A percentile compares a stretch with the other conserved stretches of the same genome.
Evolutionary conservation across 768 basidiomycete genomes (phyloP).

Genomic region (Suillus luteus): DNA sequence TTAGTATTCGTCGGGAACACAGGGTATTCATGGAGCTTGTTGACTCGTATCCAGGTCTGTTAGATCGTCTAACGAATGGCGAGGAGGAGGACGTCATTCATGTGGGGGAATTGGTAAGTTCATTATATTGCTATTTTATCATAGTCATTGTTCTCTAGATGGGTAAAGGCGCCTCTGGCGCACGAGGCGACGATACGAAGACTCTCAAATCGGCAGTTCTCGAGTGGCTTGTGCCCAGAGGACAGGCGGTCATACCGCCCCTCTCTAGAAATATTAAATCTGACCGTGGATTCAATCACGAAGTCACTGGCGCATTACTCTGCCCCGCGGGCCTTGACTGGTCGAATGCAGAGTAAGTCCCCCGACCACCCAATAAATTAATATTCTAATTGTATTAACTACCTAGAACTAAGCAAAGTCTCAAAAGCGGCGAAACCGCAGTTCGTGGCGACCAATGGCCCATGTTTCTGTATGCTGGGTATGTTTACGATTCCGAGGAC

Average conservation of each 20-base stretch:
- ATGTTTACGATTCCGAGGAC: background rate
- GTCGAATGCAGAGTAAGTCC: background rate
- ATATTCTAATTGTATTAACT: background rate
- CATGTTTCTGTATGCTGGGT: background rate
- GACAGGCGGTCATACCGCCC: background rate
- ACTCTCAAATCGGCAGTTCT: background rate
- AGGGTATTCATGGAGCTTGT: too few relatives aligned
- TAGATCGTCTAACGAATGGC: background rate
- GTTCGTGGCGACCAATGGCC: background rate
- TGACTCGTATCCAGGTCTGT: too few relatives aligned
- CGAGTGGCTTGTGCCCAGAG: background rate
- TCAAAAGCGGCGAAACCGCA: background rate
- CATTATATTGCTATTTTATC: background rate
- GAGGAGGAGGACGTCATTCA: background rate
- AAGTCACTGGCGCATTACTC: background rate
- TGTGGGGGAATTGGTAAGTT: background rate
- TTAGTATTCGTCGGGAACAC: too few relatives aligned
- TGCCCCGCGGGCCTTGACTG: background rate
- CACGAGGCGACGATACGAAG: background rate
- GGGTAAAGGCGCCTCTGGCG: background rate
- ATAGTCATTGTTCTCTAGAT: background rate
- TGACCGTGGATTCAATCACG: background rate
- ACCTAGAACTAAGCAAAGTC: background rate
- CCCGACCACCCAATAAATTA: too few relatives aligned
- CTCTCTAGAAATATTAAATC: background rate